Evolutionary conservation across 2,329 filamentous ascomycete genomes (phyloP), one percentile per base, ranked within the genome.

Genomic region (Botrytis cinerea): DNA sequence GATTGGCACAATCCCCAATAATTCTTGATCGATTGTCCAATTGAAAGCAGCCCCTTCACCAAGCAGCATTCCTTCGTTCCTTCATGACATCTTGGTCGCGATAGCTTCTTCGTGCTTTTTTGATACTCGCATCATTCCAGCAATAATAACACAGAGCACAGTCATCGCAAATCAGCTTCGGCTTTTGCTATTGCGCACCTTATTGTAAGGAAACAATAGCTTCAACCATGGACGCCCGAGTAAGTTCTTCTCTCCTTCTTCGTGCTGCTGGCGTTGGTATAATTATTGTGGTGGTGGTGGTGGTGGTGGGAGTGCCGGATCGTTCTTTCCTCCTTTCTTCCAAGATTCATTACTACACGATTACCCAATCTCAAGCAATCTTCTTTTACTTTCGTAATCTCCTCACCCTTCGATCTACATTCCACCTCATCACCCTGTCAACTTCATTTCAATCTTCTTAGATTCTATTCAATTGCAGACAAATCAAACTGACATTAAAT

Each of bases 141-240:
- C 16, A 22, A 54, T 1, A 43, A 28, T 14, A 32, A 14, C 4
- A 2, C 25, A 25, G 32, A 54, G 48, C 22, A 32, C 51, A 8
- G n/a, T 57, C 51, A 43, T 66, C 61, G 61, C 61, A 28, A 12
- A 46, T 14, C 61, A 46, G 66, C 66, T 68, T 57, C 66, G 48
- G 66, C 48, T 66, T 59, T 54, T 43, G 60, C 70, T 71, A 51
- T 68, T 54, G 64, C 43, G 38, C 18, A n/a, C n/a, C 10, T 28
- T 9, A 16, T 57, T 28, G 14, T 8, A 28, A 57, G 48, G 35
- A 57, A 57, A 68, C 64, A 57, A 57, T 68, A 68, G 64, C 59
- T 72, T 46, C 62, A 48, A 61, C 74, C 72, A 84, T 84, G 83
- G 83, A 84, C 78, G 82, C 82, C 62, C 83, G 82, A 79, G 83